These are phyloP conservation scores for Rhexocercosporidium sp. DNA, from an alignment of 2,329 filamentous ascomycete genomes.

Conservation along the genomic window DNA sequence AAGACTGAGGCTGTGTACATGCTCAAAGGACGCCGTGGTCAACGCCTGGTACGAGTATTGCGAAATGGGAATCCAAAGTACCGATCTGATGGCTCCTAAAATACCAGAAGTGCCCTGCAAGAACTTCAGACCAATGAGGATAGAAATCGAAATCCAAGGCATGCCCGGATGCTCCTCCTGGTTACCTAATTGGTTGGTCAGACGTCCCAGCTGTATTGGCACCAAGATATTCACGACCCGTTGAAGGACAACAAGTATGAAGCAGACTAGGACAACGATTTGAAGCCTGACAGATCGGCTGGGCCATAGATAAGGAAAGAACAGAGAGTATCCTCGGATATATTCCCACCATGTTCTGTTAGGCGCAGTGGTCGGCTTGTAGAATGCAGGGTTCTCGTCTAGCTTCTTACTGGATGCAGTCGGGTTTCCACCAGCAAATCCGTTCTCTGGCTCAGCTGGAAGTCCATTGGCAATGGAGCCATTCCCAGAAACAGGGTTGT, in stretches of 20 bases:
- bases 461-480: constrained; percentile 44
- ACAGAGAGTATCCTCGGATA: constrained; percentile 85
- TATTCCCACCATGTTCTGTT: constrained; percentile 97
- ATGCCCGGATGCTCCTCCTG: constrained; percentile 55
- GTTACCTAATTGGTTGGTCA: constrained; percentile 75
- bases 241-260: constrained; percentile 79
- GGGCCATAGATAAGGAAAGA: constrained; percentile 97
- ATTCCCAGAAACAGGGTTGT: constrained; percentile 42
- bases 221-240: constrained; percentile 86
- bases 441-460: constrained; percentile 34
- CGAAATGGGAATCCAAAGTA: constrained; percentile 94
- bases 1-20: constrained; percentile 92
- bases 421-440: constrained; percentile 38
- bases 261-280: constrained; percentile 80
- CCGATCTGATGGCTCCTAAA: constrained; percentile 79
- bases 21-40: constrained; percentile 94
- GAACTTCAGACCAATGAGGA: constrained; percentile 80
- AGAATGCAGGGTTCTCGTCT: constrained; percentile 77
- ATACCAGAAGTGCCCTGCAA: constrained; percentile 90
- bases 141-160: constrained; percentile 74
- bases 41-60: constrained; percentile 96
- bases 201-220: constrained; percentile 77
- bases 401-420: constrained; percentile 48
- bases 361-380: constrained; percentile 83
- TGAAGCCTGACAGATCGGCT: constrained; percentile 78